A percentile compares a stretch with the other conserved stretches of the same genome.
Conservation (phyloP, 2,329 filamentous ascomycete genomes). For the Immersiporthe knoxdaviesiana region DNA sequence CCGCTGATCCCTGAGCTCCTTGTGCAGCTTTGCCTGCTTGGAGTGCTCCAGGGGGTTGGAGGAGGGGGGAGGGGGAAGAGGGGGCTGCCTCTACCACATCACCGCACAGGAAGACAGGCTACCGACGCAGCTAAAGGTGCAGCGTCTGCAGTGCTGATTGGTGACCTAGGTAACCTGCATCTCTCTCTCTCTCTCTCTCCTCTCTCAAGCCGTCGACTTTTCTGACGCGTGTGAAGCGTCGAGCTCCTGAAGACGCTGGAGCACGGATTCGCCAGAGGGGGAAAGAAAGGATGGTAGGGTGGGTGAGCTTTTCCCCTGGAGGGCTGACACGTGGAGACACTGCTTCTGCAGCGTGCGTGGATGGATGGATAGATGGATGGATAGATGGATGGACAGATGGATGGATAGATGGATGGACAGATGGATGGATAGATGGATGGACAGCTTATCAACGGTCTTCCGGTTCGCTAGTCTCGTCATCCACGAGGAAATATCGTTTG, state of each 20-base stretch:
- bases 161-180: background rate
- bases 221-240: slow-evolving; percentile 24
- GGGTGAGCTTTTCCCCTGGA: background rate
- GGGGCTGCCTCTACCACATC: slow-evolving; percentile 5
- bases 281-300: background rate
- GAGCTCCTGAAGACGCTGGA: background rate
- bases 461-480: background rate
- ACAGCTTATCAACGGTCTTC: background rate
- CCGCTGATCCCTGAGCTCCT: slow-evolving; percentile 30
- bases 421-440: too few species aligned
- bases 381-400: background rate
- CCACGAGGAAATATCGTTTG: background rate
- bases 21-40: slow-evolving; percentile 21
- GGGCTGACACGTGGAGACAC: background rate
- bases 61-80: too few species aligned
- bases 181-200: background rate
- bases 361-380: background rate
- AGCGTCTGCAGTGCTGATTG: slow-evolving; percentile 16
- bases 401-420: background rate
- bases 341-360: too few species aligned
- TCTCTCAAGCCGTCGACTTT: background rate
- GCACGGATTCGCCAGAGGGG: background rate
- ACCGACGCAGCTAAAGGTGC: slow-evolving; percentile 18
- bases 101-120: slow-evolving; percentile 22
- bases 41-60: slow-evolving; percentile 6